Percentiles rank a stretch among this genome's conserved stretches.
Conservation (phyloP, 495 filamentous ascomycete genomes). For the Aspergillus funiculosus region DNA sequence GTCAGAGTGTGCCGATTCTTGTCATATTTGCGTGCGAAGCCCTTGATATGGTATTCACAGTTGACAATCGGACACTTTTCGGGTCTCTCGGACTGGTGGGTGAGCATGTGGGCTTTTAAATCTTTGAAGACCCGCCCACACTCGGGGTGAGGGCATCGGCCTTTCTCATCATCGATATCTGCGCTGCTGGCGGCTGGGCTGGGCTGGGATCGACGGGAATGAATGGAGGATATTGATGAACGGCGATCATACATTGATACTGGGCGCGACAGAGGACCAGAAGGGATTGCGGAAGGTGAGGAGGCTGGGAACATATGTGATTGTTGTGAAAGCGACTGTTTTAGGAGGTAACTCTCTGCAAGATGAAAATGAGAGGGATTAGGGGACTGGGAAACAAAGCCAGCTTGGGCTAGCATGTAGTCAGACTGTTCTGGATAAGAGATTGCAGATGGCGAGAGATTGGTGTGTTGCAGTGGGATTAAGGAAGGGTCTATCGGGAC, state of each 20-base stretch:
- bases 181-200: conserved; percentile 48
- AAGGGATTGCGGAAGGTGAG: conserved; percentile 37
- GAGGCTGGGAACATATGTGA: conserved; percentile 25
- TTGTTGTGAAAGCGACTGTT: conserved; percentile 28
- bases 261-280: conserved; percentile 31
- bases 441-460: conserved; percentile 29
- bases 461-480: conserved; percentile 39
- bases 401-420: conserved; percentile 22
- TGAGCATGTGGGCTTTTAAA: conserved; percentile 91
- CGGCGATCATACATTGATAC: conserved; percentile 41
- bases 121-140: conserved; percentile 93
- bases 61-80: conserved; percentile 94
- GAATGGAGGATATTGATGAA: conserved; percentile 51
- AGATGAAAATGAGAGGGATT: conserved; percentile 29
- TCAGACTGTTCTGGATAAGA: conserved; percentile 31
- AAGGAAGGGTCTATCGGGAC: conserved; percentile 51
- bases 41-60: conserved; percentile 93
- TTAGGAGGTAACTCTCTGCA: conserved; percentile 25
- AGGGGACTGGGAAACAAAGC: conserved; percentile 32
- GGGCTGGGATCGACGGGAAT: conserved; percentile 49
- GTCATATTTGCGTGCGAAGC: conserved; percentile 96
- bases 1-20: conserved; percentile 98
- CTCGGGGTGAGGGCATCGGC: conserved; percentile 74
- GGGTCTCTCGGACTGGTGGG: conserved; percentile 86
- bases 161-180: conserved; percentile 61